Base-by-base conservation (phyloP, 306 rosid species). In the Citrullus colocynthis region DNA sequence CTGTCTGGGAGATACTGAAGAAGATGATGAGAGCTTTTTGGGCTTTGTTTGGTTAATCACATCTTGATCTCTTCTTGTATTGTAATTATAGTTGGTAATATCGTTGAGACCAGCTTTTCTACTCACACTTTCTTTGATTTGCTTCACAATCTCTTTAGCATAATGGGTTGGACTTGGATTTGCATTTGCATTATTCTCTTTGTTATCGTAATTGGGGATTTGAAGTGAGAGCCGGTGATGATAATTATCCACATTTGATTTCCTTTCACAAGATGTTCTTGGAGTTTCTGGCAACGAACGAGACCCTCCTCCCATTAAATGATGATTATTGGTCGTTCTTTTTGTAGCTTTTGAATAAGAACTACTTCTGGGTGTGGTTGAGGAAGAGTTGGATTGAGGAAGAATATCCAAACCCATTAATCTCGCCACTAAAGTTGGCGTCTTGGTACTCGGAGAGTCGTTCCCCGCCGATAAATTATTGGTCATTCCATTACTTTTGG, bases 391-490 rank as follows among this genome's bases (percentile, higher is more conserved):
- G 39, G 76, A 21, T 51, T 73, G 9, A 16, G 98, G 98, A 79
- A 96, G 98, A 85, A 88, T 93, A 75, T 96, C 99, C 59, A 96
- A 91, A 76, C 98, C 99, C 99, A 96, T 96, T 56, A 96, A 67
- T 79, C 99, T 91, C 10, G 99, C 99, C 24, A 96, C 98, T 81
- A 96, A 86, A 75, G 83, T 91, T 76, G 99, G 99, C 24, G 98
- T 96, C 78, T 92, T 96, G 24, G 93, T 82, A 44, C 87, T 90
- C 5, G 99, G 99, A 44, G 99, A 95, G 80, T 52, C 57, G 7
- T 52, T 52, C 20, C 57, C 57, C 2, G 57, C 7, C 0, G 57
- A 52, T 20, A 52, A 52, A 52, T 52, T 52, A 16, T 52, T 52
- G 57, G 7, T 16, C 8, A 52, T 74, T 66, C 80, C 74, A 66